A percentile compares a stretch with the other conserved stretches of the same genome.
These are phyloP conservation scores for Yarrowia galli DNA, from an alignment of 1,139 yeast genomes.

Conservation along the genomic window DNA sequence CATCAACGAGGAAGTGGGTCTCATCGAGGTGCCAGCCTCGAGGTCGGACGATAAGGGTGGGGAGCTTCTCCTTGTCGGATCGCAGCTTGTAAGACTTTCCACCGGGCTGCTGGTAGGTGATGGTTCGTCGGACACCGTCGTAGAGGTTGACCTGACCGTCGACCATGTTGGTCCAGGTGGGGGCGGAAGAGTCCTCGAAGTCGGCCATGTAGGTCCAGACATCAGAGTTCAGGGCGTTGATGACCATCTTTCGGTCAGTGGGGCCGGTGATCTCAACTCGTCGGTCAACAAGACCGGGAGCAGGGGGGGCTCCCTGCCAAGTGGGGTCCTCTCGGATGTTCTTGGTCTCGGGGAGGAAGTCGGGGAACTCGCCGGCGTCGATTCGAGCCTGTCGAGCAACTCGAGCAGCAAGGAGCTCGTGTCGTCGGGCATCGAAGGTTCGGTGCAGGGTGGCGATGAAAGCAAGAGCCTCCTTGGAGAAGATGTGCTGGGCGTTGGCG, in stretches of 20 bases:
- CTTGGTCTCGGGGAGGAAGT: constrained; percentile 72
- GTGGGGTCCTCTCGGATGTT: constrained; percentile 72
- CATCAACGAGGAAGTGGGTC: constrained; percentile 73
- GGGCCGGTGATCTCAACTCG: constrained; percentile 58
- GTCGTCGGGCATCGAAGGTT: constrained; percentile 66
- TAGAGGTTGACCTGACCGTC: constrained; percentile 91
- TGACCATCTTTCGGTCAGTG: constrained; percentile 88
- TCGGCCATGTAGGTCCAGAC: constrained; percentile 96
- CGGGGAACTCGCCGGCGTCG: constrained; percentile 71
- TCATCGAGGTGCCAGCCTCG: constrained; percentile 85
- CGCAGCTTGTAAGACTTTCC: constrained; percentile 68
- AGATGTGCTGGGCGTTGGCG: constrained; percentile 62
- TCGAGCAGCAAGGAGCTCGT: constrained; percentile 65
- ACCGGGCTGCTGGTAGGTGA: constrained; percentile 66
- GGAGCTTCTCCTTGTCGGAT: constrained; percentile 55
- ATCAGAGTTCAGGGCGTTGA: constrained; percentile 86
- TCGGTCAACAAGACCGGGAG: constrained; percentile 75
- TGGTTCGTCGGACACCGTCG: constrained; percentile 80
- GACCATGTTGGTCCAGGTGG: constrained; percentile 90
- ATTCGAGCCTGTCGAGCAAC: constrained; percentile 64
- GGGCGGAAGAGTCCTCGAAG: constrained; percentile 93
- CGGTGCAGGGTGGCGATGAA: constrained; percentile 76
- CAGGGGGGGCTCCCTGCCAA: constrained; percentile 79
- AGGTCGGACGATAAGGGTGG: constrained; percentile 80
- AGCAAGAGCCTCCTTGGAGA: constrained; percentile 71